Evolutionary conservation across 164 flowering plant species (phyloP).

Genomic region (Stephania cephalantha): DNA sequence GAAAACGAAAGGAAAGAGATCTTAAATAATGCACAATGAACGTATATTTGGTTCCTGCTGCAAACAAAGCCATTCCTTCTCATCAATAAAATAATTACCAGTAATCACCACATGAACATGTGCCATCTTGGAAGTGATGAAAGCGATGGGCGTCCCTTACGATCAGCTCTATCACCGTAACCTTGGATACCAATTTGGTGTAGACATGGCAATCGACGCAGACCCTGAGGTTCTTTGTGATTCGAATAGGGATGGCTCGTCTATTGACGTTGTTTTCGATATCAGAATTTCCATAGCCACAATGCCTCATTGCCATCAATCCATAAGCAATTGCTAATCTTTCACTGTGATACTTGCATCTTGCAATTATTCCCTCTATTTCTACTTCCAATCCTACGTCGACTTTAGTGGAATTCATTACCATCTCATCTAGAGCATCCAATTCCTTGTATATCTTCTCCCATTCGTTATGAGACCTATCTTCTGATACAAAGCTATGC

Average conservation of each 20-base stretch:
- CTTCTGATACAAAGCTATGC: constrained; percentile 22
- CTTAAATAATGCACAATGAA: too few species aligned
- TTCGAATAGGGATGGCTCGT: constrained; percentile 13
- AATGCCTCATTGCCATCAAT: constrained; percentile 5
- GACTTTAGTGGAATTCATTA: constrained; percentile 11
- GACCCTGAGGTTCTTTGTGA: constrained; percentile 25
- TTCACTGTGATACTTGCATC: constrained; percentile 28
- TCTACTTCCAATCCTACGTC: constrained; percentile 9
- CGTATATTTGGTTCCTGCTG: too few species aligned
- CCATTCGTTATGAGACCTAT: constrained; percentile 16
- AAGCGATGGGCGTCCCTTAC: constrained; percentile 27
- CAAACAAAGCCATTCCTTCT: too few species aligned
- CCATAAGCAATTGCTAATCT: constrained; percentile 30
- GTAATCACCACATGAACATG: constrained; percentile 27
- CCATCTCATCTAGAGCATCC: constrained; percentile 15
- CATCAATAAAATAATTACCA: constrained; percentile 14
- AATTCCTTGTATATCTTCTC: constrained; percentile 17
- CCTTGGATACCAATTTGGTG: constrained; percentile 26
- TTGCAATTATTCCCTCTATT: constrained; percentile 12
- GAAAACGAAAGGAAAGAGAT: too few species aligned
- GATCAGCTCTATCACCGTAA: constrained; percentile 19
- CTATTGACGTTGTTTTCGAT: neutral
- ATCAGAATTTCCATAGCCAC: neutral
- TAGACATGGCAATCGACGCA: constrained; percentile 28
- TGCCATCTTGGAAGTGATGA: constrained; percentile 28